Conservation (phyloP, 2,329 filamentous ascomycete species). For the Myriosclerotinia curreyana region DNA sequence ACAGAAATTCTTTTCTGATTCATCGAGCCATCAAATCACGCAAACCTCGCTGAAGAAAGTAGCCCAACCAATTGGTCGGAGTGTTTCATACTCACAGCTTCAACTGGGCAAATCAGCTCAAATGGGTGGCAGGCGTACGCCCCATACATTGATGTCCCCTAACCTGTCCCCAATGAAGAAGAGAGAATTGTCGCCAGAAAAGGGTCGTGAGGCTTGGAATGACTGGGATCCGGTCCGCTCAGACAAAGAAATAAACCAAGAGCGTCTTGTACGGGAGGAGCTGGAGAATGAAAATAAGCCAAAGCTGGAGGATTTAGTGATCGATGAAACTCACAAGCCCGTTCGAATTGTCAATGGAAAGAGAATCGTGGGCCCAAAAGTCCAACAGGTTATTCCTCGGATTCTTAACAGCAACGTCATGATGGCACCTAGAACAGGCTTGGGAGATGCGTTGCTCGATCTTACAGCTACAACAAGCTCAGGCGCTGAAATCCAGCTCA, state of each 20-base stretch:
- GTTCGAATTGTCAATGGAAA: constrained; percentile 7
- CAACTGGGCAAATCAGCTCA: background rate
- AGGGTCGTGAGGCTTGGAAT: background rate
- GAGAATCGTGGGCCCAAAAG: background rate
- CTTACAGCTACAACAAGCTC: too few relatives aligned
- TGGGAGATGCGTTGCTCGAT: too few relatives aligned
- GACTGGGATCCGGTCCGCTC: background rate
- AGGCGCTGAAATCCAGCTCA: background rate
- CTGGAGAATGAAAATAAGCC: background rate
- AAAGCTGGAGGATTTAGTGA: background rate
- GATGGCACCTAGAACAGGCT: too few relatives aligned
- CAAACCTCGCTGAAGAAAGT: background rate
- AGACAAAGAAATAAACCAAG: background rate
- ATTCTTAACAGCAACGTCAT: background rate
- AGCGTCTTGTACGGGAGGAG: background rate
- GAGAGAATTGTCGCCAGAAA: background rate
- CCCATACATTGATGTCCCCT: background rate
- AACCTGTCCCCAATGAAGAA: background rate
- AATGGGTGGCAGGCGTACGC: too few relatives aligned
- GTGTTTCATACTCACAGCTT: background rate
- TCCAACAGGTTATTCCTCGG: background rate
- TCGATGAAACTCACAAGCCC: constrained; percentile 2
- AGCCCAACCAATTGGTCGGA: background rate
- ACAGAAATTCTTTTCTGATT: background rate
- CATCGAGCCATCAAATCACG: background rate